These are phyloP conservation scores for Triticum timopheevii DNA, from an alignment of 176 grass and related monocot genomes.

Conservation along the genomic window DNA sequence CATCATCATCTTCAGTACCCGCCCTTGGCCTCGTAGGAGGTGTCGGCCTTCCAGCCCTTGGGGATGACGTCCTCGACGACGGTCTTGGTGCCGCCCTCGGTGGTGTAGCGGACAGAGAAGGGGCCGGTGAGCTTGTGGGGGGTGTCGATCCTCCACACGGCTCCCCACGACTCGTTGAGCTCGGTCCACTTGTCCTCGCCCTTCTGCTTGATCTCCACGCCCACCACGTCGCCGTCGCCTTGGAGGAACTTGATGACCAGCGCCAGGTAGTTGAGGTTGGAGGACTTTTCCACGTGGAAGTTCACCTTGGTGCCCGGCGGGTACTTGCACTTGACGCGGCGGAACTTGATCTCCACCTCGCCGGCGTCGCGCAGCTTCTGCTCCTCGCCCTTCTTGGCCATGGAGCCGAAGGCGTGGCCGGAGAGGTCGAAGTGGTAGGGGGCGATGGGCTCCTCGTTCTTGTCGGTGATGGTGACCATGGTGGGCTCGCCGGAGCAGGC, in stretches of 20 bases:
- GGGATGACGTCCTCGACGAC: constrained; percentile 44
- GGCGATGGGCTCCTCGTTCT: constrained; percentile 38
- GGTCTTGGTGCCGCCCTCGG: constrained; percentile 30
- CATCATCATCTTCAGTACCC: background rate
- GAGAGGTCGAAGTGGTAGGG: constrained; percentile 59
- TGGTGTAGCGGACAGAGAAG: constrained; percentile 47
- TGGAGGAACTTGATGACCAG: constrained; percentile 47
- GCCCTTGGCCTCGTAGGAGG: background rate
- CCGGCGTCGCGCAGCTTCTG: constrained; percentile 56
- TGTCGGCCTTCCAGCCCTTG: constrained; percentile 34
- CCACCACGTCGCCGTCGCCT: constrained; percentile 49
- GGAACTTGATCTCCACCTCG: constrained; percentile 39
- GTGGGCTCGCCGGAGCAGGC: constrained; percentile 42
- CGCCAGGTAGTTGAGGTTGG: constrained; percentile 44
- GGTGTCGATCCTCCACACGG: constrained; percentile 57
- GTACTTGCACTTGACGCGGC: constrained; percentile 51
- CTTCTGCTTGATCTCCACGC: constrained; percentile 43
- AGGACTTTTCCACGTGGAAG: constrained; percentile 66
- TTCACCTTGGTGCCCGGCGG: constrained; percentile 43
- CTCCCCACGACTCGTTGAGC: constrained; percentile 59
- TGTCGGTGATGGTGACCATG: constrained; percentile 41
- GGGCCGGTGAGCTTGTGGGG: constrained; percentile 27
- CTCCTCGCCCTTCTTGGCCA: constrained; percentile 39
- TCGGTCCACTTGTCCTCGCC: constrained; percentile 9
- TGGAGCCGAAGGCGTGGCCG: constrained; percentile 44